A percentile compares a stretch with the other conserved stretches of the same genome.
Conservation (phyloP, 164 flowering plant genomes). For the Sedum album region DNA sequence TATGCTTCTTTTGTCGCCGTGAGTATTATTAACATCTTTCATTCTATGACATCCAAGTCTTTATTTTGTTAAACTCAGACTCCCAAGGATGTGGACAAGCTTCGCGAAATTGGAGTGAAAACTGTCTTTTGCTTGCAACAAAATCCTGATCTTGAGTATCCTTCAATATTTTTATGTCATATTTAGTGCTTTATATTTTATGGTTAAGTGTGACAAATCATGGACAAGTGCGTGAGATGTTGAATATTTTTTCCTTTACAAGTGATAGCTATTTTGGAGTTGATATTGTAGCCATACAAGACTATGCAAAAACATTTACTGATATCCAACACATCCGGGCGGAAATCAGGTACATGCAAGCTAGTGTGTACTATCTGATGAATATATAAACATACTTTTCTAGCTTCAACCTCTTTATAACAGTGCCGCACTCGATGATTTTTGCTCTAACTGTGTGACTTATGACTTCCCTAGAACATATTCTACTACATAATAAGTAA, state of each 20-base stretch:
- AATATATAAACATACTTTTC: no score
- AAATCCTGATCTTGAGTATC: conserved; percentile 97
- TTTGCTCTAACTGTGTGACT: background rate
- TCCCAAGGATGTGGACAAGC: conserved; percentile 90
- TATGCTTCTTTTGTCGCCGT: background rate
- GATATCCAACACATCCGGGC: conserved; percentile 87
- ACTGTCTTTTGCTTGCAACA: conserved; percentile 93
- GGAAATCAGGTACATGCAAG: conserved; percentile 58
- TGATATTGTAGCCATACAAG: conserved; percentile 65
- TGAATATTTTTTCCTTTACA: conserved; percentile 30
- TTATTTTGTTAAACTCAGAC: conserved; percentile 32
- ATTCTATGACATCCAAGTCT: background rate
- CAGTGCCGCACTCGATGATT: background rate
- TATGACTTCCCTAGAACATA: background rate
- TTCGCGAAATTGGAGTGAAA: conserved; percentile 72
- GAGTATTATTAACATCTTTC: background rate
- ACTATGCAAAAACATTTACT: conserved; percentile 49
- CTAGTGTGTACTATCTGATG: background rate
- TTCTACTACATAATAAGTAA: background rate
- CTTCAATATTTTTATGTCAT: conserved; percentile 13
- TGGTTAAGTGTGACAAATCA: background rate
- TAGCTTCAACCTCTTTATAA: no score
- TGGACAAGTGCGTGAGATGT: background rate
- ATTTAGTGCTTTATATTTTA: no score
- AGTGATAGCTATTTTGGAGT: conserved; percentile 70